Evolutionary conservation across 2,329 filamentous ascomycete species (phyloP).

Genomic region (Neonectria punicea): DNA sequence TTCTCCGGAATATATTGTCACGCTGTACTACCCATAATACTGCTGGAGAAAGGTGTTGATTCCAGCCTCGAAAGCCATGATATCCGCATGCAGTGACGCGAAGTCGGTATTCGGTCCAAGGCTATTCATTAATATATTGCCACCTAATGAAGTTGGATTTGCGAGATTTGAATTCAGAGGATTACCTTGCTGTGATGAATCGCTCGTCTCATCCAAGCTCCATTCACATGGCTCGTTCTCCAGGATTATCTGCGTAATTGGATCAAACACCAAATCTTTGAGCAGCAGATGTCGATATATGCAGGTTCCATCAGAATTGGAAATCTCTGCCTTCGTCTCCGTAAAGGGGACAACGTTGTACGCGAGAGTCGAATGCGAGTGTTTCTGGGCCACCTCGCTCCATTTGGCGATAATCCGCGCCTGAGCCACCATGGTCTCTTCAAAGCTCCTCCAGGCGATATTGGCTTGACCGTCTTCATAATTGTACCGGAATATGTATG

Average conservation of each 20-base stretch:
- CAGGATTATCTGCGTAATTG: conserved; percentile 28
- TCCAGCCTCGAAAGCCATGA: conserved; percentile 11
- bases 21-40: conserved; percentile 2
- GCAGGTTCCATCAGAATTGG: conserved; percentile 23
- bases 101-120: conserved; percentile 10
- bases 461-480: conserved; percentile 20
- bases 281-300: conserved; percentile 29
- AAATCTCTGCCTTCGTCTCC: conserved; percentile 24
- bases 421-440: conserved; percentile 15
- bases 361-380: conserved; percentile 21
- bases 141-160: conserved; percentile 14
- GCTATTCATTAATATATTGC: conserved; percentile 5
- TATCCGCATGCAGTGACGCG: background rate
- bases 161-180: conserved; percentile 13
- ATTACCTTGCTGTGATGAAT: conserved; percentile 17
- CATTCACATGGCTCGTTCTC: conserved; percentile 24
- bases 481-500: conserved; percentile 29
- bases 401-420: conserved; percentile 24
- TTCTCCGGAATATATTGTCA: conserved; percentile 10
- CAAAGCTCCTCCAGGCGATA: conserved; percentile 27
- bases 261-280: conserved; percentile 30
- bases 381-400: conserved; percentile 29
- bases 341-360: conserved; percentile 21
- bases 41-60: background rate
- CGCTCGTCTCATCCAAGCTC: conserved; percentile 12